Evolutionary conservation across 2,329 filamentous ascomycete genomes (phyloP).

Genomic region (Byssoonygena ceratinophila): DNA sequence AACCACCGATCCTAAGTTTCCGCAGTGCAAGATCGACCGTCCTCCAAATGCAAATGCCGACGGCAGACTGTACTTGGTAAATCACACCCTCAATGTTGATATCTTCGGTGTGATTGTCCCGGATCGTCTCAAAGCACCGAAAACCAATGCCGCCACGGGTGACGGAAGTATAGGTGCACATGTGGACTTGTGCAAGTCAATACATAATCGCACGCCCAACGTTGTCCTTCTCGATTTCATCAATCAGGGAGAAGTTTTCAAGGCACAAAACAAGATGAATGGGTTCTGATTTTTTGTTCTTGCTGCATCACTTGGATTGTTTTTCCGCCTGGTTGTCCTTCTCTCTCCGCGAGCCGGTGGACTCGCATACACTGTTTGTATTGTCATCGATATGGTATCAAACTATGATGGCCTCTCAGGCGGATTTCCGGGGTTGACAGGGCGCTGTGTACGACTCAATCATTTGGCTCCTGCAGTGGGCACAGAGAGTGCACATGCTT

Average conservation of each 20-base stretch:
- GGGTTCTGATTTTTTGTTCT: conserved; percentile 19
- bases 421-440: too few species aligned
- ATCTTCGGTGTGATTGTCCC: conserved; percentile 36
- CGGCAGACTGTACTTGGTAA: conserved; percentile 40
- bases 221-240: conserved; percentile 39
- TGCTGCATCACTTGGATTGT: neutral
- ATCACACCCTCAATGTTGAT: conserved; percentile 40
- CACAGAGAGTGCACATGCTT: too few species aligned
- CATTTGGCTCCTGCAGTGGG: too few species aligned
- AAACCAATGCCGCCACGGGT: conserved; percentile 37
- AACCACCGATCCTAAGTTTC: conserved; percentile 33
- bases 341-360: too few species aligned
- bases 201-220: conserved; percentile 34
- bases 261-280: conserved; percentile 34
- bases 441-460: too few species aligned
- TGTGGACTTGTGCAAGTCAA: conserved; percentile 29
- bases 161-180: conserved; percentile 38
- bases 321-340: neutral
- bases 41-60: conserved; percentile 30
- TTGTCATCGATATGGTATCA: too few species aligned
- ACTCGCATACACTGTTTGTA: too few species aligned
- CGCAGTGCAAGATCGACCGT: conserved; percentile 37
- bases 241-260: conserved; percentile 37
- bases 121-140: conserved; percentile 29
- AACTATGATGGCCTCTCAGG: neutral